Evolutionary conservation across 2,329 filamentous ascomycete genomes (phyloP).

Genomic region (Cercospora canescens): DNA sequence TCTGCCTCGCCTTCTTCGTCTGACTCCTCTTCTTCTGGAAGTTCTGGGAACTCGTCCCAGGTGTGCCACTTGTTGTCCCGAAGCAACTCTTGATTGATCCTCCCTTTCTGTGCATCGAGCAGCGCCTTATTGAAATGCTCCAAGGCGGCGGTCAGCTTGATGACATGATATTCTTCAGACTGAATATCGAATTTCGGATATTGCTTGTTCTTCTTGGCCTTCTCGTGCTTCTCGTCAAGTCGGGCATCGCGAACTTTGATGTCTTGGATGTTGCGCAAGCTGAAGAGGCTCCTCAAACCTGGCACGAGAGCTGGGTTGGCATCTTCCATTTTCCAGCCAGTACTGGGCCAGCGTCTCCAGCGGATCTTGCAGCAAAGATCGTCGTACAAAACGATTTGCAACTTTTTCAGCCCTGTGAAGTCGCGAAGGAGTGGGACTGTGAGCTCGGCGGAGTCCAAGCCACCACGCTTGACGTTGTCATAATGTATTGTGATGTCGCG

Average conservation of each 20-base stretch:
- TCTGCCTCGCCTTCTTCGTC: background rate
- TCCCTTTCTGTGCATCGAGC: constrained; percentile 23
- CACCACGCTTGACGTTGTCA: constrained; percentile 23
- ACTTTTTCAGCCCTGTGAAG: constrained; percentile 19
- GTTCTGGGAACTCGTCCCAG: constrained; percentile 20
- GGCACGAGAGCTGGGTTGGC: constrained; percentile 23
- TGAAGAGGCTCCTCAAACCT: constrained; percentile 23
- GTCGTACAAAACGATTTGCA: constrained; percentile 23
- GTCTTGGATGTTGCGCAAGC: constrained; percentile 21
- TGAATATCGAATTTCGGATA: constrained; percentile 17
- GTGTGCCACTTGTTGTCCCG: constrained; percentile 26
- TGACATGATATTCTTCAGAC: background rate
- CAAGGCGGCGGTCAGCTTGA: constrained; percentile 16
- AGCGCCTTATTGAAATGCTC: constrained; percentile 28
- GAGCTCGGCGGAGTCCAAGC: constrained; percentile 24
- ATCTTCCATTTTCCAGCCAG: background rate
- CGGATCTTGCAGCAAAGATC: constrained; percentile 5
- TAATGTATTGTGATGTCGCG: constrained; percentile 30
- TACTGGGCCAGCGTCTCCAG: too few species aligned
- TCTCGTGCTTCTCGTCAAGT: constrained; percentile 13
- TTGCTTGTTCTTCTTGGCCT: constrained; percentile 4
- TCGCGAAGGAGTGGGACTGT: constrained; percentile 21
- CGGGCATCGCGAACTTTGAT: constrained; percentile 19
- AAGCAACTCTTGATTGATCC: constrained; percentile 21
- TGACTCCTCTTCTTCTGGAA: constrained; percentile 9